Evolutionary conservation across 805 yeast species (phyloP).

Genomic region (Wickerhamiella brachini): DNA sequence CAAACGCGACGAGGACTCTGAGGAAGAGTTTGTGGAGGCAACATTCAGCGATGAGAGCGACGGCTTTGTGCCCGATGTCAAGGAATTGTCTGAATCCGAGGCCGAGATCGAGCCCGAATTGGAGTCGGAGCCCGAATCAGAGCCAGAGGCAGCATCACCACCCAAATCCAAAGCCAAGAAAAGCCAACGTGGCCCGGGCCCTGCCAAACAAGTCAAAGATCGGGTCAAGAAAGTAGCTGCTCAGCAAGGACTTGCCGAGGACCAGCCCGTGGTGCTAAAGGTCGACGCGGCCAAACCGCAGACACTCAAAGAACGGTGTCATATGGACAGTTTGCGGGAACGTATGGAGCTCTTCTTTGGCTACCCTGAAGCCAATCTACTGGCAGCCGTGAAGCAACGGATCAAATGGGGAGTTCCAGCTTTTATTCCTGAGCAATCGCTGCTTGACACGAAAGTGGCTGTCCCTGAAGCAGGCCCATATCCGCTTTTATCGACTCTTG

Average conservation of each 20-base stretch:
- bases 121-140: background rate
- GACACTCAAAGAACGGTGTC: slow-evolving; percentile 3
- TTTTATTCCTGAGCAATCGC: slow-evolving; percentile 30
- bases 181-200: background rate
- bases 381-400: slow-evolving; percentile 32
- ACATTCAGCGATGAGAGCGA: background rate
- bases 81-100: background rate
- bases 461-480: background rate
- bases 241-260: background rate
- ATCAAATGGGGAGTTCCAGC: slow-evolving; percentile 36
- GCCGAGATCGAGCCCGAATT: background rate
- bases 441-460: slow-evolving; percentile 7
- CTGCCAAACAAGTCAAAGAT: background rate
- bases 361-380: slow-evolving; percentile 30
- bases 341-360: slow-evolving; percentile 38
- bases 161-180: background rate
- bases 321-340: slow-evolving; percentile 30
- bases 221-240: background rate
- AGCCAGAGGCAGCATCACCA: background rate
- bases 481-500: background rate
- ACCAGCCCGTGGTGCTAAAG: background rate
- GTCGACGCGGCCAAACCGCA: background rate
- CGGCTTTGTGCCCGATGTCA: background rate
- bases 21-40: background rate
- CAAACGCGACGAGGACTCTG: background rate